Evolutionary conservation across 768 basidiomycete species (phyloP), one percentile per base, ranked within the genome.

Genomic region (Saitozyma sp.): DNA sequence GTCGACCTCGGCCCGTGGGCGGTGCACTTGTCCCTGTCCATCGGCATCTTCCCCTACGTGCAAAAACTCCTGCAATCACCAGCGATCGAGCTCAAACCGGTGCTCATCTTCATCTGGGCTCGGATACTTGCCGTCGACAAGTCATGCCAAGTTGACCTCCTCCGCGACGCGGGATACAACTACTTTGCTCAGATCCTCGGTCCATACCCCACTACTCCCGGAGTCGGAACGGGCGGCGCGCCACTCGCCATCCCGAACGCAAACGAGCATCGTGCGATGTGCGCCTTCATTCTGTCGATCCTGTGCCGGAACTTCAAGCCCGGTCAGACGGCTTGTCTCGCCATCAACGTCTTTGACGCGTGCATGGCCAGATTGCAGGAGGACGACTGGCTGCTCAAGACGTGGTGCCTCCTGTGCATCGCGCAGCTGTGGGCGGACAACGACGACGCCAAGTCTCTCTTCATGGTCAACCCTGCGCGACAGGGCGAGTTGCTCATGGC

Each of bases 1-100:
- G 92, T 98, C 70, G 96, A 99, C 76, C 86, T 99, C 8, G 96
- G 96, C 0, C 94, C 96, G 11, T 98, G 96, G 95, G 96, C 96
- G 0, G 96, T 98, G 53, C 90, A 96, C 69, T 86, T 97, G 13
- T 93, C 95, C 11, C 84, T 99, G 42, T 89, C 89, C 7, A 97
- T 99, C 71, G 96, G 96, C 11, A 97, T 98, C 74, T 98, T 97
- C 82, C 95, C 96, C 4, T 99, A 98, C 77, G 97, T 98, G 55
- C 91, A 92, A 60, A 94, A 96, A 73, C 85, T 99, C 6, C 85
- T 99, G 8, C 93, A 96, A 79, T 93, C 95, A 0, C 92, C 93
- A 0, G 91, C 93, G 1, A 88, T 88, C 67, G 95, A 98, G 71
- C 85, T 98, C n/a, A 89, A 92, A 37, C 96, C 96, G 0, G 95